phyloP scores from a whole-genome alignment of 257 asterid species.

The Lantana camara region DNA sequence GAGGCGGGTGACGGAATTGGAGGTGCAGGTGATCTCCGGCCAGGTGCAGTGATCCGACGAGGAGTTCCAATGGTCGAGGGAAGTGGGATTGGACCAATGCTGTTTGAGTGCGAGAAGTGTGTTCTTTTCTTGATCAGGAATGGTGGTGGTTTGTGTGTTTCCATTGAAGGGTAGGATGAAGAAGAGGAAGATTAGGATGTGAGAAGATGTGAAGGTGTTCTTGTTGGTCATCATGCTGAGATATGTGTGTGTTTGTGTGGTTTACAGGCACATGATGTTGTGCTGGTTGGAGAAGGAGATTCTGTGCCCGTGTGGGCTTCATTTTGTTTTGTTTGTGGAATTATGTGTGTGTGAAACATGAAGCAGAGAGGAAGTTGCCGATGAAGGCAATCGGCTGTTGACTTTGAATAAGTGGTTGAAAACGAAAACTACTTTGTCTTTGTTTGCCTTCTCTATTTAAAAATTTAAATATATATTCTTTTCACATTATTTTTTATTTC shows the following conservation, averaged over 20 bases:
- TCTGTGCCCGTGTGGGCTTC: too few relatives aligned
- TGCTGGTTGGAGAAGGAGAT: not conserved
- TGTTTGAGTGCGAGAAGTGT: constrained; percentile 58
- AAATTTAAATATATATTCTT: too few relatives aligned
- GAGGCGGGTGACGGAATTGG: constrained; percentile 46
- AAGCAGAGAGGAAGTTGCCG: constrained; percentile 27
- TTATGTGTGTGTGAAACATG: constrained; percentile 26
- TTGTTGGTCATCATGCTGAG: constrained; percentile 39
- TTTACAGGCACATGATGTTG: not conserved
- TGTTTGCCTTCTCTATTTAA: not conserved
- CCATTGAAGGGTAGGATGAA: constrained; percentile 46
- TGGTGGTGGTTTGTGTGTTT: constrained; percentile 40
- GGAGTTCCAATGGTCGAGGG: constrained; percentile 59
- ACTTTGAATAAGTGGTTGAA: constrained; percentile 30
- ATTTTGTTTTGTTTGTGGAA: not conserved
- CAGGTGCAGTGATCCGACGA: constrained; percentile 72
- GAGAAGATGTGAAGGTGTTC: constrained; percentile 18
- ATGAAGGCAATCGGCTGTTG: constrained; percentile 12
- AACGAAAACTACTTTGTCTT: not conserved
- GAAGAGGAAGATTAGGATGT: constrained; percentile 33
- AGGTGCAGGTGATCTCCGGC: constrained; percentile 68
- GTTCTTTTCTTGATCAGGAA: constrained; percentile 42
- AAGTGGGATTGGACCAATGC: constrained; percentile 57
- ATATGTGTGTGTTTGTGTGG: not conserved
- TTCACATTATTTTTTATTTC: too few relatives aligned